Base-by-base conservation (phyloP, 495 filamentous ascomycete species). In the Glonium stellatum region DNA sequence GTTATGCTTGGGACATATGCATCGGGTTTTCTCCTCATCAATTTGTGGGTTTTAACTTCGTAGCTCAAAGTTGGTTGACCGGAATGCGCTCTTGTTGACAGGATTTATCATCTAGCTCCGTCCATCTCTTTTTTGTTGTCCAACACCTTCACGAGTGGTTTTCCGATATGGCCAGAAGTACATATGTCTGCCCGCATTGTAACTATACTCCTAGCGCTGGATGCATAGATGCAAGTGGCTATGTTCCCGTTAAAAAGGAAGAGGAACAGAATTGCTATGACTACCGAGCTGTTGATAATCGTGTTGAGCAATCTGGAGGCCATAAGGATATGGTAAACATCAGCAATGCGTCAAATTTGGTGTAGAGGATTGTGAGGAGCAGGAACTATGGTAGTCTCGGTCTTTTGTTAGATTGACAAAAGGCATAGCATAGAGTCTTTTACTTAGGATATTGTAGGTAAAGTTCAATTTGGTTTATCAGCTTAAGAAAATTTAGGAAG, bases 1-100 rank as follows among this genome's bases (percentile, higher is more conserved):
- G 36, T 65, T 27, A 65, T 65, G 59, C 27, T 65, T 5, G 63
- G 47, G 39, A 65, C 63, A 6, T 65, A 65, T 51, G 46, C 58
- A 8, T 58, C 58, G 1, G 55, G 55, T 37, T 65, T 65, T 37
- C 11, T 62, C 6, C 39, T 58, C 4, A 46, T 27, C 12, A 62
- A 65, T 36, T 58, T 61, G 63, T 65, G 22, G 61, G 63, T 54
- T 19, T 11, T 12, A 44, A 22, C 5, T 46, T 23, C 12, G 19
- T 46, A 4, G 9, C 5, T 9, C 19, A 57, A 31, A 3, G 27
- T 31, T 2, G 6, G 3, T 31, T 6, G 27, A 31, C 3, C 6
- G 27, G 3, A 31, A 31, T 31, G 25, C 35, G n/a, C 13, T 23
- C 18, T 21, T 27, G 15, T n/a, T 36, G 21, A 25, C 22, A 13